A percentile compares a stretch with the other conserved stretches of the same genome.
Evolutionary conservation across 495 filamentous ascomycete species (phyloP).

Genomic region (Sordaria brevicollis): DNA sequence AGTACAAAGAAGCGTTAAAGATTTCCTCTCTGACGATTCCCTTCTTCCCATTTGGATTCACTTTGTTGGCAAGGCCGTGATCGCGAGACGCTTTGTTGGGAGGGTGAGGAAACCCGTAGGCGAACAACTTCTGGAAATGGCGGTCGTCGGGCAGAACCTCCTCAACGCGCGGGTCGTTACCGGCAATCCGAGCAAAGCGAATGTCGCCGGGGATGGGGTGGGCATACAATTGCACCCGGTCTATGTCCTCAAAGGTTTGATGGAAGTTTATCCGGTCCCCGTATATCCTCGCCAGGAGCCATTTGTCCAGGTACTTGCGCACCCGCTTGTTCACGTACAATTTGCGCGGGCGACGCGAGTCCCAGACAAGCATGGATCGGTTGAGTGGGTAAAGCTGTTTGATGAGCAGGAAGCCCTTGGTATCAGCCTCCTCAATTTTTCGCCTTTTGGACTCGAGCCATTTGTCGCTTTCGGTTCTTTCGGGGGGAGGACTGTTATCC

Average conservation of each 20-base stretch:
- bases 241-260: neutral
- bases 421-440: neutral
- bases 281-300: neutral
- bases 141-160: neutral
- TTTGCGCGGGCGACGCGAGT: neutral
- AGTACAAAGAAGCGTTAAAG: slow-evolving; percentile 5
- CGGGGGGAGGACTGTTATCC: too few species aligned
- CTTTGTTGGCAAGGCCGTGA: too few species aligned
- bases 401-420: slow-evolving; percentile 3
- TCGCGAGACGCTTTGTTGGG: too few species aligned
- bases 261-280: neutral
- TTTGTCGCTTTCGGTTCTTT: neutral
- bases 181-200: slow-evolving; percentile 1
- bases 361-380: neutral
- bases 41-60: too few species aligned
- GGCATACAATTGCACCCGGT: neutral
- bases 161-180: neutral
- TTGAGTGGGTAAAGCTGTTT: neutral
- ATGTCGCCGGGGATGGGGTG: neutral
- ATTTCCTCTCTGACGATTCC: neutral
- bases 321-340: slow-evolving; percentile 3
- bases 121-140: slow-evolving; percentile 3
- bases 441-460: neutral
- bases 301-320: neutral
- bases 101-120: neutral